Percentiles rank a stretch among this genome's conserved stretches.
phyloP scores from a whole-genome alignment of 176 grass and related monocot species.

The bread wheat (Triticum aestivum) region IWGSC_CS_RefSeq_v2.1 NC_057810.1:548752395-548752894 shows the following conservation, averaged over 20 bases:
- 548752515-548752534: not conserved
- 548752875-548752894: conserved; percentile 92
- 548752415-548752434: not conserved
- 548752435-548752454: not conserved
- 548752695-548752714: not conserved
- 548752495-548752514: not conserved
- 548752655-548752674: not conserved
- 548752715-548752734: not conserved
- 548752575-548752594: not conserved
- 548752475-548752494: not conserved
- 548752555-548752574: not conserved
- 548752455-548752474: not conserved
- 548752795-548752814: conserved; percentile 84
- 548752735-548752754: conserved; percentile 93
- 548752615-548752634: not conserved
- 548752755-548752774: conserved; percentile 88
- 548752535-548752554: not conserved
- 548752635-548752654: conserved; percentile 15
- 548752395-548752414: not conserved
- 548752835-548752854: conserved; percentile 87
- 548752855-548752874: conserved; percentile 88
- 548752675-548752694: not conserved
- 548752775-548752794: conserved; percentile 73
- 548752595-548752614: not conserved
- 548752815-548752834: conserved; percentile 90